A percentile compares a stretch with the other conserved stretches of the same genome.
These are phyloP conservation scores for Naganishia onofrii DNA, from an alignment of 768 basidiomycete genomes.

Conservation along the genomic window DNA sequence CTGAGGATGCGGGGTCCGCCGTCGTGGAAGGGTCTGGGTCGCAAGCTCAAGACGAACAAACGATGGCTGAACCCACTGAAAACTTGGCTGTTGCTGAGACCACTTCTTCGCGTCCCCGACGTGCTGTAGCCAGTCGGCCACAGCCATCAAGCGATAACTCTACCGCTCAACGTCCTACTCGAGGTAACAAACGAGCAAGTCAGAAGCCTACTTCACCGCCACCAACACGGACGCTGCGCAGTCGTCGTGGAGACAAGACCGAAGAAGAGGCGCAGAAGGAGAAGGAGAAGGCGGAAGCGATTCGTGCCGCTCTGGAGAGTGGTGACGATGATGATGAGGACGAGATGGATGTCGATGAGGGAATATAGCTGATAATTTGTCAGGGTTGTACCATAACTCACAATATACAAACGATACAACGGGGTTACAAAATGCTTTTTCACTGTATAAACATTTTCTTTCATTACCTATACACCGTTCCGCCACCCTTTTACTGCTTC, in stretches of 20 bases:
- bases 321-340: constrained; percentile 21
- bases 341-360: neutral
- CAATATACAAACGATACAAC: neutral
- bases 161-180: neutral
- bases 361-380: neutral
- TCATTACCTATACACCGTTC: neutral
- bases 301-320: constrained; percentile 31
- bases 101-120: neutral
- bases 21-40: neutral
- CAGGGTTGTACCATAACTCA: neutral
- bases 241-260: constrained; percentile 63
- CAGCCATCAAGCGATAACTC: constrained; percentile 3
- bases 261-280: constrained; percentile 58
- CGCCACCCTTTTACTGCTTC: constrained; percentile 23
- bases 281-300: constrained; percentile 55
- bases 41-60: neutral
- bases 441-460: neutral
- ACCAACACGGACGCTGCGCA: constrained; percentile 59
- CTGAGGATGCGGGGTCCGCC: constrained; percentile 15
- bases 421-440: neutral
- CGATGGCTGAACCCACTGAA: neutral
- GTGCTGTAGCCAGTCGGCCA: neutral
- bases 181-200: constrained; percentile 36
- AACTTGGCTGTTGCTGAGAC: neutral
- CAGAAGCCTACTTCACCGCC: constrained; percentile 29